Evolutionary conservation across 2,329 filamentous ascomycete genomes (phyloP).

Genomic region (Septoria petroselini): DNA sequence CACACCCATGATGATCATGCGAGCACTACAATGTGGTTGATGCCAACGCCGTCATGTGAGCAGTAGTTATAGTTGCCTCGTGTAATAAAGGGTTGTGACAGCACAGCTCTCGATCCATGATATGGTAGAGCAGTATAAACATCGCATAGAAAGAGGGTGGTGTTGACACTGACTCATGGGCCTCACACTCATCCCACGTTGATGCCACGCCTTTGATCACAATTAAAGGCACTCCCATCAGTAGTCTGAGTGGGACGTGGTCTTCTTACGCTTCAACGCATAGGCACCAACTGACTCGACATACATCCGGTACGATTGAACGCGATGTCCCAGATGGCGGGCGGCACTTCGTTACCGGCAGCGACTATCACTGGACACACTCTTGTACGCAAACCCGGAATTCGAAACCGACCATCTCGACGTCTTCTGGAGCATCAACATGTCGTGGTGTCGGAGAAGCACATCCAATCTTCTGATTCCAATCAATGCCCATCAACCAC

Average conservation of each 20-base stretch:
- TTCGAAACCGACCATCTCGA: neutral
- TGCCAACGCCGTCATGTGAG: too few species aligned
- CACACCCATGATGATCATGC: too few species aligned
- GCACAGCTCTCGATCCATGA: neutral
- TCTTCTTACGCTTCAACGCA: too few species aligned
- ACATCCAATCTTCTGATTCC: too few species aligned
- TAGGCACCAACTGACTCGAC: neutral
- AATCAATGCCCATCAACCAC: too few species aligned
- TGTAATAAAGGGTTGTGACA: too few species aligned
- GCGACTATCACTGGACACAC: neutral
- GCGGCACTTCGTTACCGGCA: neutral
- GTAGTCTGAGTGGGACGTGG: too few species aligned
- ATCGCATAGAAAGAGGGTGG: too few species aligned
- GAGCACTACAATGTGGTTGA: too few species aligned
- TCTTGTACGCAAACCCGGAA: neutral
- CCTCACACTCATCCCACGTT: neutral
- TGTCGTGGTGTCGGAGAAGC: slow-evolving; percentile 6
- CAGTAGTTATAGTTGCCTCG: too few species aligned
- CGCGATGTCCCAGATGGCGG: neutral
- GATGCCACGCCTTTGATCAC: neutral
- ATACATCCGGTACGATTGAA: neutral
- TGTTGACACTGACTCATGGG: neutral
- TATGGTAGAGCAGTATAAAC: too few species aligned
- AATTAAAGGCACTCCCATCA: neutral
- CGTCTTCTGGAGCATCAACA: slow-evolving; percentile 6